Conservation (phyloP, 164 flowering plant genomes). For the Annona squamosa region DNA sequence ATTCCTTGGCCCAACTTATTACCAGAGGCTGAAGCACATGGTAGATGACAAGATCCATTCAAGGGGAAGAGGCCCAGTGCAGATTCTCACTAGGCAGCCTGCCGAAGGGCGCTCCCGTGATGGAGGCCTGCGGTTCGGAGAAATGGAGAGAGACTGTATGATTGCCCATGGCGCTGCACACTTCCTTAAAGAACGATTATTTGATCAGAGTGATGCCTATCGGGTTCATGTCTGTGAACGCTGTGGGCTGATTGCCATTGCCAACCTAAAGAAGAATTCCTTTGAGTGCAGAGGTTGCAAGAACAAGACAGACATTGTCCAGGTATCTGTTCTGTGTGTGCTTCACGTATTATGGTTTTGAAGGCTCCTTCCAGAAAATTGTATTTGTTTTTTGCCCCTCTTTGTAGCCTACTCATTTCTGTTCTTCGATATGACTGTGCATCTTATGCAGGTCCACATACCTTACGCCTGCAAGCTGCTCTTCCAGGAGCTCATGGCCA, state of each 20-base stretch:
- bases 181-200: conserved; percentile 77
- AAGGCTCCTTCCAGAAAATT: not conserved
- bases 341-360: not conserved
- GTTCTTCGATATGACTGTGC: not conserved
- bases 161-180: conserved; percentile 96
- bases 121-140: conserved; percentile 98
- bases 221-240: conserved; percentile 85
- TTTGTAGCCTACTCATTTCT: not conserved
- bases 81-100: conserved; percentile 95
- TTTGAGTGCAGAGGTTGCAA: conserved; percentile 95
- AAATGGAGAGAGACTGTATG: conserved; percentile 96
- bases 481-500: conserved; percentile 93
- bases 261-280: conserved; percentile 86
- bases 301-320: conserved; percentile 92
- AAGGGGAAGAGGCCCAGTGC: conserved; percentile 93
- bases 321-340: conserved; percentile 34
- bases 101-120: conserved; percentile 97
- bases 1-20: conserved; percentile 95
- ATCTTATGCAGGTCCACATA: conserved; percentile 63
- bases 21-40: conserved; percentile 95
- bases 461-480: conserved; percentile 92
- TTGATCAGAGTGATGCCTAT: conserved; percentile 96
- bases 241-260: conserved; percentile 91
- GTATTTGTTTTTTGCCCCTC: not conserved
- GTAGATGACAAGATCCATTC: conserved; percentile 98